Evolutionary conservation across 2,329 filamentous ascomycete species (phyloP).

Genomic region (Fusarium sp.): DNA sequence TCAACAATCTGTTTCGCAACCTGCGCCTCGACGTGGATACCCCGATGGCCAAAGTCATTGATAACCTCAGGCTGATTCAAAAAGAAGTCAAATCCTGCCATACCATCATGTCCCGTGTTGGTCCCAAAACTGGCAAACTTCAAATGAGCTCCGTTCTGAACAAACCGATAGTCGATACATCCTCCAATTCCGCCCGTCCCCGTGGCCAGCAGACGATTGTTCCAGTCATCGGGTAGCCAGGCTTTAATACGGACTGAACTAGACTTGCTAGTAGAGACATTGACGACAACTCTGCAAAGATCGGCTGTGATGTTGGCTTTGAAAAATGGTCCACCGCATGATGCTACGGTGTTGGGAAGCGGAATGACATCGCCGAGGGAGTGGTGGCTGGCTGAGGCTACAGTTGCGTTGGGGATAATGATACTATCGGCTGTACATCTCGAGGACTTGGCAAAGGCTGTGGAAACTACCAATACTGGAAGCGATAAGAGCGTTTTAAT

Average conservation of each 20-base stretch:
- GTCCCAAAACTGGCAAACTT: slow-evolving; percentile 15
- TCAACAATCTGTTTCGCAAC: slow-evolving; percentile 12
- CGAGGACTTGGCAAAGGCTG: not conserved
- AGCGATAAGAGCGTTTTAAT: not conserved
- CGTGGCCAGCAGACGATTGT: slow-evolving; percentile 9
- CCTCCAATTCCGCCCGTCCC: slow-evolving; percentile 18
- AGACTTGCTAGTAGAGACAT: not conserved
- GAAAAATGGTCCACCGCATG: not conserved
- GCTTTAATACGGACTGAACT: slow-evolving; percentile 14
- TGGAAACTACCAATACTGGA: not conserved
- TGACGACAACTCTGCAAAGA: slow-evolving; percentile 15
- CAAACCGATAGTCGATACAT: slow-evolving; percentile 1
- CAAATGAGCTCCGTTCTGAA: slow-evolving; percentile 10
- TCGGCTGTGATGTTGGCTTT: slow-evolving; percentile 2
- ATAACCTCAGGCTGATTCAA: slow-evolving; percentile 5
- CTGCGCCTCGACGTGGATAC: slow-evolving; percentile 4
- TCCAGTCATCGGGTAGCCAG: slow-evolving; percentile 14
- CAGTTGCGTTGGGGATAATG: not conserved
- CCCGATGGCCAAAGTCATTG: slow-evolving; percentile 23
- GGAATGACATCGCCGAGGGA: not conserved
- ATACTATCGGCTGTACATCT: not conserved
- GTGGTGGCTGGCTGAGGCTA: slow-evolving; percentile 2
- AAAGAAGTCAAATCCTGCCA: slow-evolving; percentile 17
- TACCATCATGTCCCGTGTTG: slow-evolving; percentile 3
- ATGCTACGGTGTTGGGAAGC: slow-evolving; percentile 11